Percentiles rank a stretch among this genome's conserved stretches.
These are phyloP conservation scores for Podospora anserina DNA, from an alignment of 495 filamentous ascomycete species.

Conservation along the genomic window DNA sequence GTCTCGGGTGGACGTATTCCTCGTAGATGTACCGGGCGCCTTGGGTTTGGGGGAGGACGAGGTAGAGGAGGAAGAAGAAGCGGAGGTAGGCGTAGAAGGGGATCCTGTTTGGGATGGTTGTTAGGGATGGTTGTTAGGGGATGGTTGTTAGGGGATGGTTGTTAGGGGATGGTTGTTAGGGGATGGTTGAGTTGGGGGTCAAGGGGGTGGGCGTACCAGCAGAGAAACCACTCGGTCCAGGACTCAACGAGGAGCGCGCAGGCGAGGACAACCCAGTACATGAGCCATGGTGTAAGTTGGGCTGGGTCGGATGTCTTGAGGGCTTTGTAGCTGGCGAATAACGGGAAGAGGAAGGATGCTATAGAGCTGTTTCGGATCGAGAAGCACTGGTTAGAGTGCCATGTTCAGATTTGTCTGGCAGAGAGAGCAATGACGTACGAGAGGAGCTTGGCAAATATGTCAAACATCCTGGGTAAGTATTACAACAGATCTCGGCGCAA, in stretches of 20 bases:
- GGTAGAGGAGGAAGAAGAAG: slow-evolving; percentile 83
- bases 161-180: background rate
- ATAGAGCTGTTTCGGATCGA: slow-evolving; percentile 57
- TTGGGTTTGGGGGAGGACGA: slow-evolving; percentile 94
- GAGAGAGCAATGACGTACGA: slow-evolving; percentile 56
- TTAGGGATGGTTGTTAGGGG: background rate
- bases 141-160: background rate
- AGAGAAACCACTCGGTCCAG: slow-evolving; percentile 79
- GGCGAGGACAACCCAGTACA: slow-evolving; percentile 96
- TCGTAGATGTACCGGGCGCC: slow-evolving; percentile 84
- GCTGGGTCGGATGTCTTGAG: slow-evolving; percentile 88
- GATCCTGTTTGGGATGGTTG: slow-evolving; percentile 50
- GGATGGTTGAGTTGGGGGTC: background rate
- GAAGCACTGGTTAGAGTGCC: background rate
- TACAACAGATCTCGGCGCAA: background rate
- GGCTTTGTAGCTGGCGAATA: slow-evolving; percentile 98
- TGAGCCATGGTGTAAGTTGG: slow-evolving; percentile 95
- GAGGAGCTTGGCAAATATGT: slow-evolving; percentile 72
- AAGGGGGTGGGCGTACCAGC: slow-evolving; percentile 55
- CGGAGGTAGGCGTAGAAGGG: slow-evolving; percentile 95
- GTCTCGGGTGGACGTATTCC: slow-evolving; percentile 80
- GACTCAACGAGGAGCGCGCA: slow-evolving; percentile 79
- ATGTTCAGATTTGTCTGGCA: background rate
- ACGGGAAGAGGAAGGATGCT: slow-evolving; percentile 87
- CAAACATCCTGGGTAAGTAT: slow-evolving; percentile 61